These are phyloP conservation scores for Selaginella tamariscina DNA, from an alignment of 75 land plant genomes.

Conservation along the genomic window DNA sequence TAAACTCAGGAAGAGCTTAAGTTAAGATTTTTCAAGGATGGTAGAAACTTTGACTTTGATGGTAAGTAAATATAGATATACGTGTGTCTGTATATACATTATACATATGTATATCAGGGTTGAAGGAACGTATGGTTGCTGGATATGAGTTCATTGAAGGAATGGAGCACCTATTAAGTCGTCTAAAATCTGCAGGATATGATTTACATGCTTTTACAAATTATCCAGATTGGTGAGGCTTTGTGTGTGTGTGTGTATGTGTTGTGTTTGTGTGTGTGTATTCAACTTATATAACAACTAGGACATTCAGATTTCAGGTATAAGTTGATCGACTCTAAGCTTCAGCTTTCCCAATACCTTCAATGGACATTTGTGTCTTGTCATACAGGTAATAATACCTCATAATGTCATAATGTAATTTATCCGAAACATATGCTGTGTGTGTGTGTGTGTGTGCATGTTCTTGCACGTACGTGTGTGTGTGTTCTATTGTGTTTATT, in stretches of 20 bases:
- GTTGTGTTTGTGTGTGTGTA: not conserved
- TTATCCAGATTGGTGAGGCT: slow-evolving; percentile 70
- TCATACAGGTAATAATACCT: slow-evolving; percentile 25
- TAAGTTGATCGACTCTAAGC: slow-evolving; percentile 73
- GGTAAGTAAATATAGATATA: too few species aligned
- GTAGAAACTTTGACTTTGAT: slow-evolving; percentile 60
- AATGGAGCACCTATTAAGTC: slow-evolving; percentile 46
- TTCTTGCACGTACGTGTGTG: too few species aligned
- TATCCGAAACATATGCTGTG: not conserved
- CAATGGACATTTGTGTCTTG: slow-evolving; percentile 95
- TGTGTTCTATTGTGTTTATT: not conserved
- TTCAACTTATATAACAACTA: too few species aligned
- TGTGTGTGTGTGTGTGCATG: too few species aligned
- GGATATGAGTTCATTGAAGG: slow-evolving; percentile 81
- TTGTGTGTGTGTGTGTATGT: not conserved
- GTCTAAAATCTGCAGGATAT: slow-evolving; percentile 49
- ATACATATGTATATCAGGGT: too few species aligned
- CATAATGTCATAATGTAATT: not conserved
- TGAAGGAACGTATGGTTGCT: slow-evolving; percentile 62
- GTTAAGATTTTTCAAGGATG: slow-evolving; percentile 66
- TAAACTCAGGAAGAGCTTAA: slow-evolving; percentile 49
- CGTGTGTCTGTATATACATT: too few species aligned
- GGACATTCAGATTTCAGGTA: slow-evolving; percentile 48
- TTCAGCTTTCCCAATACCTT: slow-evolving; percentile 67
- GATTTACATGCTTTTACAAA: slow-evolving; percentile 91